Evolutionary conservation across 2,329 filamentous ascomycete genomes (phyloP).

Genomic region (Botrytis aclada): DNA sequence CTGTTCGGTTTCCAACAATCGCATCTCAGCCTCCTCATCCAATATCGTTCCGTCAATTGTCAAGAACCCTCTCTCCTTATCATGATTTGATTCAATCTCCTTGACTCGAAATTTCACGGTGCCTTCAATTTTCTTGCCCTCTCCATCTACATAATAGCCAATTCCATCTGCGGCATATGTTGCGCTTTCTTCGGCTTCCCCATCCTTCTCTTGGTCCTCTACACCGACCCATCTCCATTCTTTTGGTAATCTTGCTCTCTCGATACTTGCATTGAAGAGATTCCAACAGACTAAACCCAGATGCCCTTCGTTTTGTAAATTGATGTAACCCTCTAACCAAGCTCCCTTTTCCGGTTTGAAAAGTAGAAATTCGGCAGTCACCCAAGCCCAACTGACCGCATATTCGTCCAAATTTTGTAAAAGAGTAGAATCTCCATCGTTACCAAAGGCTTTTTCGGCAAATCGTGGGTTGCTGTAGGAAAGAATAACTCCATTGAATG

Average conservation of each 20-base stretch:
- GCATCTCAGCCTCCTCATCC: conserved; percentile 61
- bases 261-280: conserved; percentile 87
- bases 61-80: conserved; percentile 73
- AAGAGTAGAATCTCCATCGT: conserved; percentile 47
- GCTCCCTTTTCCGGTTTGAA: conserved; percentile 74
- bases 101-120: conserved; percentile 74
- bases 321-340: conserved; percentile 75
- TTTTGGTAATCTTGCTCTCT: conserved; percentile 68
- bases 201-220: conserved; percentile 38
- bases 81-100: conserved; percentile 78
- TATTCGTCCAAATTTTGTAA: conserved; percentile 70
- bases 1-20: conserved; percentile 54
- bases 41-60: conserved; percentile 89
- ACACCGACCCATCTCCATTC: conserved; percentile 76
- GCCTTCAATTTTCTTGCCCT: conserved; percentile 67
- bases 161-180: conserved; percentile 53
- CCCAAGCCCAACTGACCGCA: conserved; percentile 80
- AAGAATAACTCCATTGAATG: conserved; percentile 70
- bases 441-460: conserved; percentile 54
- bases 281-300: conserved; percentile 87
- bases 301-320: conserved; percentile 84
- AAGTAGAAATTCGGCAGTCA: conserved; percentile 81
- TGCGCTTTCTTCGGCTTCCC: conserved; percentile 38
- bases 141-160: conserved; percentile 73
- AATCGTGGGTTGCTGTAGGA: conserved; percentile 68